phyloP scores from a whole-genome alignment of 495 filamentous ascomycete genomes.

The Trichoderma asperelloides region DNA sequence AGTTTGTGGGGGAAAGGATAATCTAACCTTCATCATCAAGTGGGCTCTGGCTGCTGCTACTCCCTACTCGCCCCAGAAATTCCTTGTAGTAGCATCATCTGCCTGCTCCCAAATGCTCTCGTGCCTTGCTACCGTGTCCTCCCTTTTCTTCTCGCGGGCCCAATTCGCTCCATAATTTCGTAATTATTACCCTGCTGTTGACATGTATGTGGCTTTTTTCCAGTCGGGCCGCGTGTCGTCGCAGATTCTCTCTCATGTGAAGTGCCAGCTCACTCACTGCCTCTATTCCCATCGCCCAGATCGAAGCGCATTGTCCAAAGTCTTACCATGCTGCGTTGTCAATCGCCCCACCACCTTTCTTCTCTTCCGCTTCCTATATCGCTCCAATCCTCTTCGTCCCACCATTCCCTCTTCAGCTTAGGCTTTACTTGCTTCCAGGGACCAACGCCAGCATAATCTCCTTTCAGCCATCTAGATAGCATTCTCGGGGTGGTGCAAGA shows the following conservation, averaged over 20 bases:
- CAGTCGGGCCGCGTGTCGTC: not conserved
- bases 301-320: not conserved
- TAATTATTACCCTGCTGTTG: not conserved
- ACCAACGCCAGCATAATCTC: not conserved
- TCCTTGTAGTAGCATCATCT: not conserved
- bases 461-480: not conserved
- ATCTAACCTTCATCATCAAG: not conserved
- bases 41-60: too few species aligned
- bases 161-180: not conserved
- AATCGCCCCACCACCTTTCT: not conserved
- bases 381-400: not conserved
- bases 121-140: not conserved
- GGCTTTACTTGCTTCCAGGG: not conserved
- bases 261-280: not conserved
- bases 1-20: not conserved
- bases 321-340: slow-evolving; percentile 1
- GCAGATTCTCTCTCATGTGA: not conserved
- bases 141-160: not conserved
- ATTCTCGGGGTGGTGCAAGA: not conserved
- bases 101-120: not conserved
- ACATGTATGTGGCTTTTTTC: not conserved
- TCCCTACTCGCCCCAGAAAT: not conserved
- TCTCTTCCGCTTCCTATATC: not conserved
- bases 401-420: not conserved
- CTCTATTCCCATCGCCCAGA: not conserved